A percentile compares a stretch with the other conserved stretches of the same genome.
Evolutionary conservation across 2,329 filamentous ascomycete genomes (phyloP).

Genomic region (Stachybotrys elegans): DNA sequence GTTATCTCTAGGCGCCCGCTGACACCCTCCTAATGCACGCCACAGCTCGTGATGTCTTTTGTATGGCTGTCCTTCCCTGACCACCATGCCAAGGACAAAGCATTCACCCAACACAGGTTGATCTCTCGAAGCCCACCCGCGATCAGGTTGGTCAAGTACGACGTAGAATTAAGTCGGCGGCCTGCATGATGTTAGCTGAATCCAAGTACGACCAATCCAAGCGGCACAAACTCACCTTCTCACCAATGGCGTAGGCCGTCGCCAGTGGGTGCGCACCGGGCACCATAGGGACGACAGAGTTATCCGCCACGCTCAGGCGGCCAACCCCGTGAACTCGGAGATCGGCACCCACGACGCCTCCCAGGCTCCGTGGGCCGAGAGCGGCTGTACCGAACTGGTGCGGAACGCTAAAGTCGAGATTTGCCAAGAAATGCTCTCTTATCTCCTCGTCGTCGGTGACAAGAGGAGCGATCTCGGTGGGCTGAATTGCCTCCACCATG

Average conservation of each 20-base stretch:
- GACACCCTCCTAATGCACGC: no score
- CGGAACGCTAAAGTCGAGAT: background rate
- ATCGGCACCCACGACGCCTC: background rate
- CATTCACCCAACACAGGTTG: no score
- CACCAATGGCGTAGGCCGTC: background rate
- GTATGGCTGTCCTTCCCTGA: no score
- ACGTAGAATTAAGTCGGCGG: slow-evolving; percentile 1
- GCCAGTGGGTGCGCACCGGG: background rate
- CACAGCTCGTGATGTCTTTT: no score
- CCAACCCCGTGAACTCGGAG: slow-evolving; percentile 1
- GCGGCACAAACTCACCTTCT: background rate
- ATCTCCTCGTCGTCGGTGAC: background rate
- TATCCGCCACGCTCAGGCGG: background rate
- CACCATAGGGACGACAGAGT: background rate
- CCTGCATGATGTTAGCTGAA: background rate
- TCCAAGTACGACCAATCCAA: background rate
- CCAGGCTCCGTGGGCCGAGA: background rate
- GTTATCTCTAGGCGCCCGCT: no score
- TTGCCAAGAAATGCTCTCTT: background rate
- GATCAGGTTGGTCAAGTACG: background rate
- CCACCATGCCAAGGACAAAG: no score
- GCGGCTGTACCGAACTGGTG: background rate
- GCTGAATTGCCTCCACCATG: background rate
- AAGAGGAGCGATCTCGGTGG: background rate
- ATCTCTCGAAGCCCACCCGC: no score